Evolutionary conservation across 352 stramenopile species (phyloP), one percentile per base, ranked within the genome.

Genomic region (Globisporangium uncinulatum): DNA sequence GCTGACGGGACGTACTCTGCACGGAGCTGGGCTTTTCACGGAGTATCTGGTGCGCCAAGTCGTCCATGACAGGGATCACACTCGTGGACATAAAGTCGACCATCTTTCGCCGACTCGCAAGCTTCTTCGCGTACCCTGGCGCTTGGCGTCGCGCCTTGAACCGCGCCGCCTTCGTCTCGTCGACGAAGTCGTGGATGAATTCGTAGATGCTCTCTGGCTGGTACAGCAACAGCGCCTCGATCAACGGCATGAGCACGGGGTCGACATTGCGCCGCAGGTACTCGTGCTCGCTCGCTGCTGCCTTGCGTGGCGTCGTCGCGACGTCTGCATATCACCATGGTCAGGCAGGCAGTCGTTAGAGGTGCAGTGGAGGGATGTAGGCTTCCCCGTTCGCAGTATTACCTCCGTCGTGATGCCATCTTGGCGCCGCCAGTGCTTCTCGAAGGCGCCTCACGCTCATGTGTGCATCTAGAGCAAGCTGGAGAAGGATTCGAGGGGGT

Each of bases 61-160:
- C 81, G 54, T 94, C 81, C 79, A 94, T 94, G 36, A 94, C 70
- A 21, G 83, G 83, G 42, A 94, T 87, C 32, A 92, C 81, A 37
- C 71, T 91, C 46, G 79, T 87, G 17, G 81, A 85, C 81, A 94
- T 92, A 59, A 89, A 93, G 39, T 90, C 77, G 31, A 83, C 79
- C 83, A 92, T 94, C 47, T 85, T 86, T 13, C 70, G 72, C 11
- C 79, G 83, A 36, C 77, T 86, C 4, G 79, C 74, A 15, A 90
- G 73, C 54, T 87, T 89, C 48, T 78, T 88, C 13, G 79, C 79
- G 39, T 88, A 86, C 47, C 74, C 67, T 15, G 74, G 70, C 11
- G 56, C 57, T 9, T 63, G 53, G 0, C 42, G 15, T 3, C 41
- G 24, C 19, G 67, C 43, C 32, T 61, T 46, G 48, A 88, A 88